Evolutionary conservation across 1,284 basidiomycete genomes (phyloP), one percentile per base, ranked within the genome.

Genomic region (Ustilago hordei): DNA sequence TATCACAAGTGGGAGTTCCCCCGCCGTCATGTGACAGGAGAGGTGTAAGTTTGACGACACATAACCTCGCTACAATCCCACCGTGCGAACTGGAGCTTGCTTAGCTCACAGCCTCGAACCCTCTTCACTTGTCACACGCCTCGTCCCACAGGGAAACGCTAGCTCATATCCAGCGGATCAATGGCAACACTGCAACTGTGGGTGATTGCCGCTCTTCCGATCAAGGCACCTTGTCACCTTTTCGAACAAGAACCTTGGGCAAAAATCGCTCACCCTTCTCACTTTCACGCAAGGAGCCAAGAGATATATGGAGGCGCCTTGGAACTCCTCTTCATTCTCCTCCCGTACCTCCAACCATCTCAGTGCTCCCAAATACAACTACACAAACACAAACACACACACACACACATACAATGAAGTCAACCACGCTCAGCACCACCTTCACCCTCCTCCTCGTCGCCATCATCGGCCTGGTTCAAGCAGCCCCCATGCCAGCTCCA

Each of bases 381-480:
- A 28, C 23, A 28, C 23, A 28, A 2, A 28, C 23, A 28, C 3
- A 23, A 0, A 23, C 2, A 23, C 23, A 23, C 23, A 23, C 2
- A 23, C 23, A 23, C 3, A 54, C 34, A 17, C 32, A 23, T 15
- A 54, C 32, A 12, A 54, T 54, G 52, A 54, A 54, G 35, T 35
- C 52, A 17, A 31, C 15, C 28, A 50, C 43, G 8, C 43, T 45
- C 43, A 19, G 8, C 41, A 28, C 52, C 31, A 31, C 43, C 35
- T n/a, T 53, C 19, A 12, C 35, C 4, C 23, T 67, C 41, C 31
- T 34, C 36, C 31, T 38, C n/a, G 5, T n/a, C 39, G 43, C 58
- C 41, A 11, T 48, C 55, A 8, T 57, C 43, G 31, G 53, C 47
- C n/a, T 67, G 32, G 39, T 15, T 12, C 23, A 47, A 8, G 6